Evolutionary conservation across 2,329 filamentous ascomycete species (phyloP).

Genomic region (Fusarium nurragi): DNA sequence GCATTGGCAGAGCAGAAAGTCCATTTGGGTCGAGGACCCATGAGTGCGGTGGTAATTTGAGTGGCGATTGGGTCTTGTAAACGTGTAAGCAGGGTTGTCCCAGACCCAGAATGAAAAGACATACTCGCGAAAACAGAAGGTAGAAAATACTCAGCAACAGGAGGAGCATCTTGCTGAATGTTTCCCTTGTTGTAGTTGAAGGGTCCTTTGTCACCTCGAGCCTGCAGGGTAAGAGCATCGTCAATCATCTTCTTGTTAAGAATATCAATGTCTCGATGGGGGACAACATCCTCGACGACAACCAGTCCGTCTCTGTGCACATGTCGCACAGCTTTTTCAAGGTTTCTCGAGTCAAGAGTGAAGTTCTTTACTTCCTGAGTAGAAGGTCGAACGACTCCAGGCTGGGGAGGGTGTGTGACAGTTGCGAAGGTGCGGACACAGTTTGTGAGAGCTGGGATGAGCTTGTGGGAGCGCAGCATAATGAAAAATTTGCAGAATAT

Average conservation of each 20-base stretch:
- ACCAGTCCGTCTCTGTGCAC: constrained; percentile 65
- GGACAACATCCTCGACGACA: constrained; percentile 63
- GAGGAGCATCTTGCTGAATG: constrained; percentile 68
- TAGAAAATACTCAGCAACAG: constrained; percentile 59
- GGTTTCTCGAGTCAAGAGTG: constrained; percentile 57
- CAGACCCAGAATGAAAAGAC: neutral
- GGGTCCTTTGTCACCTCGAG: constrained; percentile 61
- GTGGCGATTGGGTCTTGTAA: constrained; percentile 62
- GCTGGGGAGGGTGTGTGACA: neutral
- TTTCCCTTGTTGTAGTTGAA: constrained; percentile 73
- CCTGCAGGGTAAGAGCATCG: constrained; percentile 63
- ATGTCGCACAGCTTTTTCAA: constrained; percentile 64
- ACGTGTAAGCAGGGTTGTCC: neutral
- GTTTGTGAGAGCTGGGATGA: constrained; percentile 6
- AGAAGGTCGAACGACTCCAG: constrained; percentile 49
- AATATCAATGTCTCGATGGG: constrained; percentile 60
- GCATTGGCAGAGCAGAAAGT: constrained; percentile 68
- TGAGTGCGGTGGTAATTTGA: constrained; percentile 63
- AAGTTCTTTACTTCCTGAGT: constrained; percentile 52
- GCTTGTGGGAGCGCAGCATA: constrained; percentile 24
- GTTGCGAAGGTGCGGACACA: constrained; percentile 24
- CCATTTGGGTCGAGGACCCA: constrained; percentile 65
- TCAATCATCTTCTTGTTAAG: constrained; percentile 68
- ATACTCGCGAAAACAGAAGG: constrained; percentile 64
- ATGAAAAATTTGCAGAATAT: neutral